Evolutionary conservation across 2,329 filamentous ascomycete genomes (phyloP).

Genomic region (Xylaria sp.): DNA sequence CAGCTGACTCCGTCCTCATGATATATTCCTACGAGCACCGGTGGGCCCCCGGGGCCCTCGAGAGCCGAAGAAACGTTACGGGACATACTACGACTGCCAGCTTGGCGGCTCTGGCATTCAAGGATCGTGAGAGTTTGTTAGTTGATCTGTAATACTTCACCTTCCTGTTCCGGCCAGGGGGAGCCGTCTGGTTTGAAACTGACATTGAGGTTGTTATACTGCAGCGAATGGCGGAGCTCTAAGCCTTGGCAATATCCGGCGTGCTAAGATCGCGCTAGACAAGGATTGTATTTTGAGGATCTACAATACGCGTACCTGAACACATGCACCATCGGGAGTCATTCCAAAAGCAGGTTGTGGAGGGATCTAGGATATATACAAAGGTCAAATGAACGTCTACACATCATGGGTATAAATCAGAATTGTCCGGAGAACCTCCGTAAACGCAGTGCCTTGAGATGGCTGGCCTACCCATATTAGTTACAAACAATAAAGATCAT

Average conservation of each 20-base stretch:
- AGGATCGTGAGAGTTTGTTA: slow-evolving; percentile 13
- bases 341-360: slow-evolving; percentile 30
- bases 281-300: slow-evolving; percentile 29
- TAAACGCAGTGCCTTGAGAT: slow-evolving; percentile 11
- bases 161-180: slow-evolving; percentile 38
- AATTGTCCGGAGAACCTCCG: slow-evolving; percentile 38
- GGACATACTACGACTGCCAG: slow-evolving; percentile 10
- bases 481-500: slow-evolving; percentile 13
- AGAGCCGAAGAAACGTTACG: slow-evolving; percentile 37
- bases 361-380: slow-evolving; percentile 18
- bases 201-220: slow-evolving; percentile 18
- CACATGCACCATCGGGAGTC: slow-evolving; percentile 29
- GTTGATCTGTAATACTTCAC: slow-evolving; percentile 21
- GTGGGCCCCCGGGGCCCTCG: slow-evolving; percentile 13
- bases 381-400: slow-evolving; percentile 20
- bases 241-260: slow-evolving; percentile 22
- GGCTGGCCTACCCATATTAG: slow-evolving; percentile 31
- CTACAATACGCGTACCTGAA: slow-evolving; percentile 14
- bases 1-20: not conserved
- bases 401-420: slow-evolving; percentile 7
- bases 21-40: slow-evolving; percentile 7
- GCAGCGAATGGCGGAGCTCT: slow-evolving; percentile 23
- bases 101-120: slow-evolving; percentile 7
- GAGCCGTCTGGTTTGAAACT: slow-evolving; percentile 34
- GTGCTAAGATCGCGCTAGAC: slow-evolving; percentile 30